Evolutionary conservation across 2,329 filamentous ascomycete species (phyloP), one percentile per base, ranked within the genome.

Genomic region (Hypoxylon sp.): DNA sequence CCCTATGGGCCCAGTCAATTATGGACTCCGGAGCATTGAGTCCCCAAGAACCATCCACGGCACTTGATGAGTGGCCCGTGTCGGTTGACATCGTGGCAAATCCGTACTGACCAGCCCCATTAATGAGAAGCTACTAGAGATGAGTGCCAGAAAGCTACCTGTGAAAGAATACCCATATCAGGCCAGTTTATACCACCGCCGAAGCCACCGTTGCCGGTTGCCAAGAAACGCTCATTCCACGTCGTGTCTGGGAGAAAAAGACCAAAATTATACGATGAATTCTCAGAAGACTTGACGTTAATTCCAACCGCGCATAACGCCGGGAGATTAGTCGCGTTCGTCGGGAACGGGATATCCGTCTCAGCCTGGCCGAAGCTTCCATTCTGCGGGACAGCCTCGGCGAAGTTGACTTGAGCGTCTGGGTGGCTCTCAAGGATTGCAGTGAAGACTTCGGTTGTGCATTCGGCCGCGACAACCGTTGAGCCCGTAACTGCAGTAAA

Each of bases 31-130:
- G 76, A 48, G 78, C 73, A 50, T 80, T 74, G 3, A 81, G 67
- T 1, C 78, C 82, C 83, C 84, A 85, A 14, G 74, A 65, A 1
- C 75, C 74, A 50, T 81, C 80, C 1, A 13, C 24, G 0, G 68
- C 14, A 1, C 64, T 65, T 3, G 80, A 80, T 29, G 72, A 75
- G 73, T 85, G 83, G 0, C 83, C 84, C 0, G 80, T 82, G 69
- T 85, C 82, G 0, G 82, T 84, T 1, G 80, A 81, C 62, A 83
- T 76, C 9, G 80, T 76, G 3, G 82, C 82, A 69, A 84, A 84
- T 6, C 82, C 82, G 54, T 82, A 80, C 59, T 75, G 29, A 17
- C 26, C 35, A 52, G 0, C 2, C n/a, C 29, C 2, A 24, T 71
- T 37, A 74, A 51, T 17, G 1, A 37, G 13, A 22, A 6, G n/a